Conservation (phyloP, 371 early-diverging fungal genomes). For the Coemansia sp. region DNA sequence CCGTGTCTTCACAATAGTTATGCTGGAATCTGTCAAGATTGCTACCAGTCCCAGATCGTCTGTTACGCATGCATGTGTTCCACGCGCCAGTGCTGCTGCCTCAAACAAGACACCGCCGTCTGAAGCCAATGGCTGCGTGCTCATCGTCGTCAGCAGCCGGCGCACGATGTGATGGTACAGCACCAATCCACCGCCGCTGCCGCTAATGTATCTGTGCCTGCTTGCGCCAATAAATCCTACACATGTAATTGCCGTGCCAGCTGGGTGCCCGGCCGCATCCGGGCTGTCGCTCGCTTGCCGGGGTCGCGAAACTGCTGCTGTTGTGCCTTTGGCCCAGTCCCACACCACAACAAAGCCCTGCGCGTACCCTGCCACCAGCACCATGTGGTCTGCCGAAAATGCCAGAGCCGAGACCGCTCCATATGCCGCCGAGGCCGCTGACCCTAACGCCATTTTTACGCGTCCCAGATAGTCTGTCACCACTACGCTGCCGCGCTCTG, state of each 20-base stretch:
- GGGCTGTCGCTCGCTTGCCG: slow-evolving; percentile 26
- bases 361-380: slow-evolving; percentile 43
- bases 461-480: slow-evolving; percentile 44
- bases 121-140: slow-evolving; percentile 21
- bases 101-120: slow-evolving; percentile 32
- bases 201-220: slow-evolving; percentile 49
- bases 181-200: slow-evolving; percentile 40
- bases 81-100: slow-evolving; percentile 27
- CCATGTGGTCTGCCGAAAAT: slow-evolving; percentile 40
- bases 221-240: slow-evolving; percentile 49
- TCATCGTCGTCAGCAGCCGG: slow-evolving; percentile 44
- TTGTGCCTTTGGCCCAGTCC: slow-evolving; percentile 46
- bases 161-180: slow-evolving; percentile 52
- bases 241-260: slow-evolving; percentile 35
- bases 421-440: slow-evolving; percentile 15
- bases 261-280: slow-evolving; percentile 29
- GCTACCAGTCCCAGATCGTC: slow-evolving; percentile 51
- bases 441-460: slow-evolving; percentile 22
- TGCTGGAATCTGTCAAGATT: slow-evolving; percentile 28
- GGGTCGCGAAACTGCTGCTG: slow-evolving; percentile 38
- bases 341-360: slow-evolving; percentile 47
- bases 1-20: slow-evolving; percentile 31
- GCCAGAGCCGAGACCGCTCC: slow-evolving; percentile 37
- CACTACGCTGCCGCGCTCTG: slow-evolving; percentile 27
- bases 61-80: slow-evolving; percentile 15